Evolutionary conservation across 345 rosid species (phyloP).

Genomic region (Salix koriyanagi): DNA sequence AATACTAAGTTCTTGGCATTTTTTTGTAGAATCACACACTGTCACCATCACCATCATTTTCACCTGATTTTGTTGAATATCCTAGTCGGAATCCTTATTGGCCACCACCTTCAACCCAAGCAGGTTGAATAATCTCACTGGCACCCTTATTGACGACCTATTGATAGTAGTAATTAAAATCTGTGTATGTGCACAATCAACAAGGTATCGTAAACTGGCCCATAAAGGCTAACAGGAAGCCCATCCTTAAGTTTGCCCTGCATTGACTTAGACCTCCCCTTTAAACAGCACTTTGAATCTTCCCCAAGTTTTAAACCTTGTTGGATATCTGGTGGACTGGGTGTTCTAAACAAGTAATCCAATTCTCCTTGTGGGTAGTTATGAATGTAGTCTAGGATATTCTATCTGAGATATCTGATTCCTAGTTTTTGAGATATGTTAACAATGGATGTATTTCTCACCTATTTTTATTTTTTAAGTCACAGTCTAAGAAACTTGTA

Average conservation of each 20-base stretch:
- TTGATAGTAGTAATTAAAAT: background rate
- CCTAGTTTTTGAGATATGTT: background rate
- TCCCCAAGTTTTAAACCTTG: background rate
- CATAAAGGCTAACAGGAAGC: background rate
- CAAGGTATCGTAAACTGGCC: background rate
- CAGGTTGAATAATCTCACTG: background rate
- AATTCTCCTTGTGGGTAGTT: background rate
- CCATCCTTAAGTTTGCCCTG: background rate
- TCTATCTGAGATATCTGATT: background rate
- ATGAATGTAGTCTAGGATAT: background rate
- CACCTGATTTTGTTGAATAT: background rate
- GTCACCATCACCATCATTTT: background rate
- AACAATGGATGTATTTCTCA: background rate
- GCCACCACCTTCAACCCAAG: background rate
- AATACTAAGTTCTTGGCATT: background rate
- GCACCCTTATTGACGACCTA: background rate
- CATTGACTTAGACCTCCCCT: background rate
- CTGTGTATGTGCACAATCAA: background rate
- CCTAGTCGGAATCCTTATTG: background rate
- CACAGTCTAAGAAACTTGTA: no score
- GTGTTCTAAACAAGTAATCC: background rate
- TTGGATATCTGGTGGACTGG: background rate
- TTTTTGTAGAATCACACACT: background rate
- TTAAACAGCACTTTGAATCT: background rate
- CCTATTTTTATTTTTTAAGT: no score